phyloP scores from a whole-genome alignment of 768 basidiomycete species.

The Leucocoprinus sp. region DNA sequence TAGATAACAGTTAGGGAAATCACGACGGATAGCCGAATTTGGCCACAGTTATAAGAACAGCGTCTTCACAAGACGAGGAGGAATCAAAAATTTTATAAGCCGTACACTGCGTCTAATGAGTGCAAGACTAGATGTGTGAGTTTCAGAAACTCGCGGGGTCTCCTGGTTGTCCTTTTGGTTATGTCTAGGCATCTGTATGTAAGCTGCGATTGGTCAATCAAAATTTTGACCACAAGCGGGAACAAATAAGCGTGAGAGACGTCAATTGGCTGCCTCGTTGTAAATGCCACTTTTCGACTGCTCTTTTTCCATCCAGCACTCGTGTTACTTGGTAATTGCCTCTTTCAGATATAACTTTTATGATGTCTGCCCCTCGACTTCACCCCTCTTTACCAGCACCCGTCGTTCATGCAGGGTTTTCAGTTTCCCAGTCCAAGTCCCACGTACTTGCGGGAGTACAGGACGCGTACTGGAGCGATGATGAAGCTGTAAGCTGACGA shows the following conservation, averaged over 20 bases:
- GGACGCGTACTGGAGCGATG: conserved; percentile 96
- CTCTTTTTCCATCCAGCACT: conserved; percentile 11
- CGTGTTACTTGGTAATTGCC: conserved; percentile 14
- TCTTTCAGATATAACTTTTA: conserved; percentile 9
- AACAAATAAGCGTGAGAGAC: conserved; percentile 22
- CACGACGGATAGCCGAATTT: too few species aligned
- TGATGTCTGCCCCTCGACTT: conserved; percentile 5
- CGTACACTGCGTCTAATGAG: too few species aligned
- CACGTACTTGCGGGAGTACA: conserved; percentile 84
- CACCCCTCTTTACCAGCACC: conserved; percentile 67
- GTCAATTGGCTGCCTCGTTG: conserved; percentile 23
- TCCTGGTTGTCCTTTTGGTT: too few species aligned
- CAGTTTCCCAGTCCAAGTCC: conserved; percentile 72
- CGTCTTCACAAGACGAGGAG: too few species aligned
- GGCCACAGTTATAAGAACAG: too few species aligned
- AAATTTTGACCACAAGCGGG: conserved; percentile 18
- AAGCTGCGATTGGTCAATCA: conserved; percentile 3
- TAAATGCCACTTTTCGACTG: conserved; percentile 17
- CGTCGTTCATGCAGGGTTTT: conserved; percentile 62
- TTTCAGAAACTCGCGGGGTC: too few species aligned
- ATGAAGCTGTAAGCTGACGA: conserved; percentile 58
- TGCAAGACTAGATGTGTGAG: too few species aligned
- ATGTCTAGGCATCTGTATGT: too few species aligned
- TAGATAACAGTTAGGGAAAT: too few species aligned
- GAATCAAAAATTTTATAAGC: too few species aligned